phyloP scores from a whole-genome alignment of 306 rosid genomes.

The Vachellia collinsii region DNA sequence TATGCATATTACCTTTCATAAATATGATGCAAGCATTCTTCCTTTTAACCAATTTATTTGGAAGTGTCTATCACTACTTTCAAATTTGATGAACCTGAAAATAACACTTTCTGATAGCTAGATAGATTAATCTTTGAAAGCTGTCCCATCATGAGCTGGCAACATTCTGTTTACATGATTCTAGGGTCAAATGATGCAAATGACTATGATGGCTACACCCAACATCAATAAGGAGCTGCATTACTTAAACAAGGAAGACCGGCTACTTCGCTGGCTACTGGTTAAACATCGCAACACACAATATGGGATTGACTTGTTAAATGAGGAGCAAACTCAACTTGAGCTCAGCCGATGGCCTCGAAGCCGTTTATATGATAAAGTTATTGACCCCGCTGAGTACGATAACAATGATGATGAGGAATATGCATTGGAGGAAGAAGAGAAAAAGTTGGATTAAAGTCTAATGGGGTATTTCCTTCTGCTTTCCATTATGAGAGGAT shows the following conservation, averaged over 20 bases:
- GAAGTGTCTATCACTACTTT: not conserved
- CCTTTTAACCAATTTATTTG: not conserved
- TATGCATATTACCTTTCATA: not conserved
- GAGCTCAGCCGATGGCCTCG: constrained; percentile 38
- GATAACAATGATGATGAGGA: constrained; percentile 36
- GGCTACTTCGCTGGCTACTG: constrained; percentile 80
- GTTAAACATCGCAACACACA: constrained; percentile 65
- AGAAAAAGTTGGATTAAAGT: constrained; percentile 12
- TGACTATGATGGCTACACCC: constrained; percentile 95
- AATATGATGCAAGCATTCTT: not conserved
- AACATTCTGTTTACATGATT: constrained; percentile 25
- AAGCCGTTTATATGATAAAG: constrained; percentile 23
- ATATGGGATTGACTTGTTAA: constrained; percentile 52
- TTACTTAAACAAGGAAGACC: constrained; percentile 93
- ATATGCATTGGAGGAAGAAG: constrained; percentile 29
- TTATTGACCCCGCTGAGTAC: not conserved
- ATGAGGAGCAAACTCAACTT: constrained; percentile 45
- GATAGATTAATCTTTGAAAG: constrained; percentile 5
- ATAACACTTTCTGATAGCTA: not conserved
- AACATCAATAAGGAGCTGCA: constrained; percentile 89
- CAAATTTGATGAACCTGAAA: not conserved
- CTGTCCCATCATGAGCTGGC: not conserved
- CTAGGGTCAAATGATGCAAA: constrained; percentile 89
- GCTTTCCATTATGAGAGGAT: constrained; percentile 21
- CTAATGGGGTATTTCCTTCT: constrained; percentile 2